Evolutionary conservation across 1,284 basidiomycete species (phyloP).

Genomic region (Puccinia novopanici): DNA sequence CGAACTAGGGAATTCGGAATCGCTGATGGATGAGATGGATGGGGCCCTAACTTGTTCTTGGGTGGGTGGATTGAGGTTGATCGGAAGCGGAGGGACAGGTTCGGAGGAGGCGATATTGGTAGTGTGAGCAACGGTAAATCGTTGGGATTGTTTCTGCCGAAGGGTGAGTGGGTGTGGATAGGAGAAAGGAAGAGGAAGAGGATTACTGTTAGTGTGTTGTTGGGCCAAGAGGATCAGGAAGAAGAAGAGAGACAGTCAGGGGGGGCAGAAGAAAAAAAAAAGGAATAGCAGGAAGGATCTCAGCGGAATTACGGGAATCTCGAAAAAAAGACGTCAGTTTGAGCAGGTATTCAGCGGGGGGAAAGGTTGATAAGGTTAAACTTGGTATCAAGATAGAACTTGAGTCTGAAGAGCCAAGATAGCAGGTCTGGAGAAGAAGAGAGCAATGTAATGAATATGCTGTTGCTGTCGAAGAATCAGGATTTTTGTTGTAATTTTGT

Average conservation of each 20-base stretch:
- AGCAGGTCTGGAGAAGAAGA: too few species aligned
- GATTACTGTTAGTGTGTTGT: neutral
- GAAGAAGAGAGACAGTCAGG: neutral
- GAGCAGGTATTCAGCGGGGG: too few species aligned
- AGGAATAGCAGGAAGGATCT: too few species aligned
- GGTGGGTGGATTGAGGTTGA: neutral
- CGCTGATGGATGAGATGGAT: conserved; percentile 19
- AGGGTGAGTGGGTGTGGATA: neutral
- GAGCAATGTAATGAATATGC: too few species aligned
- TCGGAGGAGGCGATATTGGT: neutral
- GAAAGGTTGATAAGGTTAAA: neutral
- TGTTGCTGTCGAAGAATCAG: too few species aligned
- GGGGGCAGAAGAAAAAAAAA: neutral
- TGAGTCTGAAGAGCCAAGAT: too few species aligned
- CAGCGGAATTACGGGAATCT: conserved; percentile 16
- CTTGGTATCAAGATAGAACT: too few species aligned
- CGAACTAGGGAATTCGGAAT: neutral
- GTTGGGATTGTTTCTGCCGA: conserved; percentile 9
- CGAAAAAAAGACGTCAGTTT: neutral
- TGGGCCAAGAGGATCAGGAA: too few species aligned
- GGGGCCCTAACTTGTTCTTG: neutral
- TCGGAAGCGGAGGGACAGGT: conserved; percentile 10
- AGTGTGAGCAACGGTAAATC: neutral
- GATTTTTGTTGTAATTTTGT: too few species aligned
- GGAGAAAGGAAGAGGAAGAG: neutral